Conservation (phyloP, 306 rosid genomes). For the Phaseolus lunatus region DNA sequence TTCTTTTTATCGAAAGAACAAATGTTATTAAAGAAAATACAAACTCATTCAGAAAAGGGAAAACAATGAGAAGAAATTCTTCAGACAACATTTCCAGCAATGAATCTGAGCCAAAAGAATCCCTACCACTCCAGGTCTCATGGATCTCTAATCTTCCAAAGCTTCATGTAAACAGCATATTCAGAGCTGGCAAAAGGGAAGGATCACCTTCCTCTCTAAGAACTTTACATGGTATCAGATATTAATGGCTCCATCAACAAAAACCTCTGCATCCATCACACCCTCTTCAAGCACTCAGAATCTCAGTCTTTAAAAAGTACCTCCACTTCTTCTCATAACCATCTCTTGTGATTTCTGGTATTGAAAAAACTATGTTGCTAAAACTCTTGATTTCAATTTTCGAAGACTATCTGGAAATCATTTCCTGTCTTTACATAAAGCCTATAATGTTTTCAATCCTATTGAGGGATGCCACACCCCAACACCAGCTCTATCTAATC, state of each 20-base stretch:
- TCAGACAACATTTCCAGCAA: not conserved
- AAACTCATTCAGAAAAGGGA: not conserved
- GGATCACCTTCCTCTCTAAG: not conserved
- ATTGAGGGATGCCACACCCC: constrained; percentile 23
- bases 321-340: not conserved
- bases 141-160: constrained; percentile 8
- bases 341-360: not conserved
- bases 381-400: not conserved
- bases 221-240: not conserved
- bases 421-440: not conserved
- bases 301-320: constrained; percentile 13
- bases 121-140: not conserved
- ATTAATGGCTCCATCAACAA: not conserved
- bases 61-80: constrained; percentile 6
- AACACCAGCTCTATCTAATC: not conserved
- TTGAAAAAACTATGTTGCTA: not conserved
- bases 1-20: not conserved
- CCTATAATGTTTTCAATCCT: not conserved
- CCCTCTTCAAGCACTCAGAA: not conserved
- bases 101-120: not conserved
- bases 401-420: not conserved
- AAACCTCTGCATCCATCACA: not conserved
- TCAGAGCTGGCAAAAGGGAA: not conserved
- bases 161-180: not conserved
- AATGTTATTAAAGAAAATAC: not conserved